Percentiles rank a stretch among this genome's conserved stretches.
Evolutionary conservation across 441 rosid genomes (phyloP).

Genomic region (Adansonia grandidieri): DNA sequence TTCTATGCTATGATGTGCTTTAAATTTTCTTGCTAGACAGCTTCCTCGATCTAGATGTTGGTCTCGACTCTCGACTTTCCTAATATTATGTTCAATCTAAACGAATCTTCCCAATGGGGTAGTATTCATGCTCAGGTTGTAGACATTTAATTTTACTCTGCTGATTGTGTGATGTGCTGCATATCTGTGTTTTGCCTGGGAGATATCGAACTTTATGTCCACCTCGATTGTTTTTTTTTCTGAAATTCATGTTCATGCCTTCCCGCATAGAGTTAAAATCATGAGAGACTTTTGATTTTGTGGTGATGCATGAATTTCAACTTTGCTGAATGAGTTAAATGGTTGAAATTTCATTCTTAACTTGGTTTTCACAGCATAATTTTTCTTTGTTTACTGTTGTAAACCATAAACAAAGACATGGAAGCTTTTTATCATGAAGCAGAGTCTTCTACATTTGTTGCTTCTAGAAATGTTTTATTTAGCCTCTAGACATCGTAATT

Average conservation of each 20-base stretch:
- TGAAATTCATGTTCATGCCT: not conserved
- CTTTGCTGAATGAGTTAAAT: not conserved
- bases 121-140: not conserved
- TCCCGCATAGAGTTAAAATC: not conserved
- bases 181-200: not conserved
- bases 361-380: not conserved
- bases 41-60: not conserved
- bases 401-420: not conserved
- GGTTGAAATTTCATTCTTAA: not conserved
- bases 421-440: constrained; percentile 11
- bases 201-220: not conserved
- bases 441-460: not conserved
- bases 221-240: too few relatives aligned
- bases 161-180: not conserved
- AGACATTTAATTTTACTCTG: not conserved
- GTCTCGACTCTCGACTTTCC: not conserved
- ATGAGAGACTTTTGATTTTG: not conserved
- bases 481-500: not conserved
- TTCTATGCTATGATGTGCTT: constrained; percentile 3
- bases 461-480: constrained; percentile 12
- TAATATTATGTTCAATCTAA: not conserved
- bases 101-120: not conserved
- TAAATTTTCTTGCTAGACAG: not conserved
- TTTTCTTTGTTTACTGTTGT: not conserved
- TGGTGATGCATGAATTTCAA: not conserved